These are phyloP conservation scores for Periconia sp. DNA, from an alignment of 2,329 filamentous ascomycete genomes.

Conservation along the genomic window DNA sequence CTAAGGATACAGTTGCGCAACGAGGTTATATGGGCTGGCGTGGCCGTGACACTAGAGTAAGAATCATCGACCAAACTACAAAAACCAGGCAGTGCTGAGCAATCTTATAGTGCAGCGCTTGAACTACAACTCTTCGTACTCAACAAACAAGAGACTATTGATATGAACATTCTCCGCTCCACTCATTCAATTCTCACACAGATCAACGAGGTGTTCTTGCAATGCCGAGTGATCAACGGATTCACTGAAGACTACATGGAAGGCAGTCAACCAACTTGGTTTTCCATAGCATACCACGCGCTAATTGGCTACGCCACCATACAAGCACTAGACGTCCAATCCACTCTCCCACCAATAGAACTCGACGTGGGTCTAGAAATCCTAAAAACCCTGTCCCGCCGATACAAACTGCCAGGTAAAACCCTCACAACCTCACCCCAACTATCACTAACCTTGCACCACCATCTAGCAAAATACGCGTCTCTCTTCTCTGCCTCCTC, in stretches of 20 bases:
- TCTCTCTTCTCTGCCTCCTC: neutral
- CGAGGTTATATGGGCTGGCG: constrained; percentile 3
- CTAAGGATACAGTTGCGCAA: constrained; percentile 1
- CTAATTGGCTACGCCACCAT: constrained; percentile 6
- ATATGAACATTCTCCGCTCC: neutral
- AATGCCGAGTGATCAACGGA: constrained; percentile 10
- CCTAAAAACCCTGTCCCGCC: constrained; percentile 3
- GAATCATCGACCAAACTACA: neutral
- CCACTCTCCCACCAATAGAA: constrained; percentile 3
- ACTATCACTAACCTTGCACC: neutral
- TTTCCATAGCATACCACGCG: constrained; percentile 9
- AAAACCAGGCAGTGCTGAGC: neutral
- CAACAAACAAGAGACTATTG: constrained; percentile 5
- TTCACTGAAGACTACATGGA: constrained; percentile 14
- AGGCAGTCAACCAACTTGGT: constrained; percentile 13
- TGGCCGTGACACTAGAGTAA: constrained; percentile 8
- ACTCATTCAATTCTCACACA: constrained; percentile 7
- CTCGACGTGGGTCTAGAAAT: constrained; percentile 4
- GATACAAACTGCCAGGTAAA: constrained; percentile 15
- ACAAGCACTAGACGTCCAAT: neutral
- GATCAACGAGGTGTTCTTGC: constrained; percentile 3
- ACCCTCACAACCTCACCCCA: neutral
- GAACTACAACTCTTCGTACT: constrained; percentile 13
- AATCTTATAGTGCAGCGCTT: constrained; percentile 10
- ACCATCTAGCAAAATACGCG: constrained; percentile 2